Conservation (phyloP, 176 grass and related monocot species). For the Hordeum marinum region DNA sequence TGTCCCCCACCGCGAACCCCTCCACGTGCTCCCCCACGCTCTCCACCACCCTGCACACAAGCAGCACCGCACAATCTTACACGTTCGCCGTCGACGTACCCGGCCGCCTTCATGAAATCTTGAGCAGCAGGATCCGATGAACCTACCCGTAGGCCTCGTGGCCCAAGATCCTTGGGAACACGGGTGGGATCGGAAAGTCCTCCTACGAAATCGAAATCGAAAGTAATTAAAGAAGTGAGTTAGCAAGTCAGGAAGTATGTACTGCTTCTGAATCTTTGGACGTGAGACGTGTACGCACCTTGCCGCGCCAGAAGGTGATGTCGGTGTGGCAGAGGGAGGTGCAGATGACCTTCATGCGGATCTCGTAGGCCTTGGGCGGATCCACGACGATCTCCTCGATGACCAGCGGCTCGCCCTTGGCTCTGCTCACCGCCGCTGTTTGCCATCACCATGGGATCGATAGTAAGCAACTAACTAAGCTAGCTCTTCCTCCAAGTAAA, state of each 20-base stretch:
- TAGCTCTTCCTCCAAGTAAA: no score
- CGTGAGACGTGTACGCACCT: slow-evolving; percentile 2
- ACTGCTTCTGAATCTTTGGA: background rate
- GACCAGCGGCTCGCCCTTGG: slow-evolving; percentile 44
- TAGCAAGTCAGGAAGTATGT: background rate
- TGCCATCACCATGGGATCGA: background rate
- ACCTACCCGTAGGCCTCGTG: slow-evolving; percentile 75
- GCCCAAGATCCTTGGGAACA: slow-evolving; percentile 55
- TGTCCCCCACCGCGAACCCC: slow-evolving; percentile 46
- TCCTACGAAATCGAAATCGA: background rate
- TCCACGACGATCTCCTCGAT: slow-evolving; percentile 83
- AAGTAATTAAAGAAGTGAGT: background rate
- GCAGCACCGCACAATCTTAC: background rate
- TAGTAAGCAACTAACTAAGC: background rate
- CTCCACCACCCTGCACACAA: slow-evolving; percentile 55
- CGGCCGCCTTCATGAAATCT: no score
- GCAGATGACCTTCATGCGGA: slow-evolving; percentile 64
- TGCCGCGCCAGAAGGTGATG: slow-evolving; percentile 50
- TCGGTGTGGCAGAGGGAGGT: slow-evolving; percentile 76
- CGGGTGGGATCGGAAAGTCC: background rate
- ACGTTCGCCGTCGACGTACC: no score
- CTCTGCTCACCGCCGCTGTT: slow-evolving; percentile 66
- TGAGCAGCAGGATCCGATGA: background rate
- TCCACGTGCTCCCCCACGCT: slow-evolving; percentile 63
- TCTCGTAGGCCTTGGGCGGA: slow-evolving; percentile 51